Base-by-base conservation (phyloP, 2,329 filamentous ascomycete species). In the Verticillium zaregamsianum region DNA sequence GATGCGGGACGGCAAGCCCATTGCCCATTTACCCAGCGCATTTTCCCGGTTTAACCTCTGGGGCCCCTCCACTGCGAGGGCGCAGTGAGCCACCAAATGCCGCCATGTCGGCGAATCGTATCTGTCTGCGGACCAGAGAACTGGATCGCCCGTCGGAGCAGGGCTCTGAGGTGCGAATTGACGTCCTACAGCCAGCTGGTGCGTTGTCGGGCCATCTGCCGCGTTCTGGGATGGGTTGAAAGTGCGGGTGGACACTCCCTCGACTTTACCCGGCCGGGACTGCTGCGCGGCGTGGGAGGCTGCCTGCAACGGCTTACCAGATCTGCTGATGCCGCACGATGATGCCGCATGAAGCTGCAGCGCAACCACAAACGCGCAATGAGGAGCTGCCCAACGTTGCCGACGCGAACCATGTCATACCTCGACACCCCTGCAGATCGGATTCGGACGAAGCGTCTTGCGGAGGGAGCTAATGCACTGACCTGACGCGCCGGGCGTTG, bases 1-100 rank as follows among this genome's bases (percentile, higher is more conserved):
- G 56, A 62, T 37, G 58, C 62, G 63, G 63, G 59, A 66, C 62
- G 62, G 61, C 33, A 60, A 64, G 61, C 62, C 63, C 55, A 63
- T 52, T 49, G 45, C 45, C 58, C 59, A 66, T 66, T 66, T 66
- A 66, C 33, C 65, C 64, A 66, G 63, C 57, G 62, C 59, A 62
- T 65, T 66, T 64, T 66, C 59, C 64, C 65, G 62, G 64, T 54
- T 60, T 61, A 49, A 11, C 37, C 37, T 20, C 37, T 40, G 14
- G 17, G 37, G 37, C 45, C 20, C 45, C 45, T 45, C 39, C 39
- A 45, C 45, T 12, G 45, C 23, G n/a, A 23, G n/a, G 45, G n/a
- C 20, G 20, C 20, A 20, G 6, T 45, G 45, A 25, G 20, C 45
- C 45, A 49, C 20, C 20, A 11, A 23, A 23, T 49, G 45, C 40